phyloP scores from a whole-genome alignment of 1,139 yeast species.

The Lizanozyma gosingica region DNA sequence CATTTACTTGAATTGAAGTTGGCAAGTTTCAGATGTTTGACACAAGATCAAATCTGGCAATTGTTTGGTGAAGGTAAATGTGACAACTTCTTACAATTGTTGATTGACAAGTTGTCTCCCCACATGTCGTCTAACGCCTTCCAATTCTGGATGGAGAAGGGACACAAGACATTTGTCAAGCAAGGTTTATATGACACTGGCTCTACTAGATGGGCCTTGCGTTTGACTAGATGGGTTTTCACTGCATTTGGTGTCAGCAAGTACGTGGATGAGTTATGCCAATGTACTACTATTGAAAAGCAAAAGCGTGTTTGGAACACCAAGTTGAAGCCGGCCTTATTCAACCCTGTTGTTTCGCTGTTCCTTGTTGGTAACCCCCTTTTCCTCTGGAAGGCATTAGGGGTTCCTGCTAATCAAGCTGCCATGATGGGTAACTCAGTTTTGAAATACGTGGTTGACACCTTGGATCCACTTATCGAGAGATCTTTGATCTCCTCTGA shows the following conservation, averaged over 20 bases:
- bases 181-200: conserved; percentile 65
- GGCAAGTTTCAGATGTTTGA: conserved; percentile 50
- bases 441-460: conserved; percentile 62
- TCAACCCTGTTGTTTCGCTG: conserved; percentile 61
- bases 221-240: conserved; percentile 57
- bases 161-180: conserved; percentile 44
- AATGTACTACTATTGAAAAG: conserved; percentile 49
- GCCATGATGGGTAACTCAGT: conserved; percentile 69
- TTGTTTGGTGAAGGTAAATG: conserved; percentile 71
- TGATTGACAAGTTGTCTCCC: conserved; percentile 50
- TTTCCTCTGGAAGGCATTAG: conserved; percentile 79
- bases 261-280: conserved; percentile 47
- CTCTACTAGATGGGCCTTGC: conserved; percentile 76
- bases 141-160: conserved; percentile 70
- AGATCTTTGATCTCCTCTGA: conserved; percentile 59
- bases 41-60: conserved; percentile 59
- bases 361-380: conserved; percentile 70
- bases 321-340: conserved; percentile 56
- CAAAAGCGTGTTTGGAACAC: conserved; percentile 58
- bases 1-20: conserved; percentile 72
- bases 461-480: conserved; percentile 65
- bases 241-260: conserved; percentile 43
- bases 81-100: conserved; percentile 34
- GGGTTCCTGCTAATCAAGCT: conserved; percentile 82
- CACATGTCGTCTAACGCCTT: conserved; percentile 72